A percentile compares a stretch with the other conserved stretches of the same genome.
Conservation (phyloP, 2,329 filamentous ascomycete species). For the Diaporthe australafricana region DNA sequence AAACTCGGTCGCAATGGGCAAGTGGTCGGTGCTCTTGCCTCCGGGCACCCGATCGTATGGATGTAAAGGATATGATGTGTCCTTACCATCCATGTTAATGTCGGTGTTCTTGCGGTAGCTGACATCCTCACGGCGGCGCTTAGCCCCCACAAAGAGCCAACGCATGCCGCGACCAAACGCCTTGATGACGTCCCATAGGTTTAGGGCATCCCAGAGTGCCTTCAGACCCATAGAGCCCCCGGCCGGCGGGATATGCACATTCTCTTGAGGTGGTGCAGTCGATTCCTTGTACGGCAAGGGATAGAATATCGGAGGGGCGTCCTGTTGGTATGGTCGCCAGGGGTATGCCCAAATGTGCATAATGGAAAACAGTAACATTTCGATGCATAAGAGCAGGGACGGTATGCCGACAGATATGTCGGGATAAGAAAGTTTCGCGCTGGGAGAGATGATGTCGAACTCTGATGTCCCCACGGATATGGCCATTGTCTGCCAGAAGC, state of each 20-base stretch:
- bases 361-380: slow-evolving; percentile 85
- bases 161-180: slow-evolving; percentile 80
- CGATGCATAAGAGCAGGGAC: slow-evolving; percentile 80
- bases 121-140: slow-evolving; percentile 64
- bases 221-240: slow-evolving; percentile 74
- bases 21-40: slow-evolving; percentile 51
- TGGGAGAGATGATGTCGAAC: slow-evolving; percentile 72
- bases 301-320: slow-evolving; percentile 59
- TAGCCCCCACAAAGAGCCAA: slow-evolving; percentile 83
- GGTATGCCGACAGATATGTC: slow-evolving; percentile 88
- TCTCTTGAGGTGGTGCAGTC: slow-evolving; percentile 55
- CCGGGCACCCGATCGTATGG: slow-evolving; percentile 43
- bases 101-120: slow-evolving; percentile 58
- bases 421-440: slow-evolving; percentile 71
- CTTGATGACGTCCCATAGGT: slow-evolving; percentile 86
- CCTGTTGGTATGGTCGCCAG: slow-evolving; percentile 74
- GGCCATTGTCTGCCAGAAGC: slow-evolving; percentile 81
- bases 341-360: slow-evolving; percentile 87
- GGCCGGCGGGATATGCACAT: slow-evolving; percentile 61
- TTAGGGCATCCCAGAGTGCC: slow-evolving; percentile 79
- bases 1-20: slow-evolving; percentile 54
- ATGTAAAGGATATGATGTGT: slow-evolving; percentile 42
- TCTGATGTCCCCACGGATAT: slow-evolving; percentile 63
- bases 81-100: slow-evolving; percentile 44
- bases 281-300: slow-evolving; percentile 56